Evolutionary conservation across 495 filamentous ascomycete genomes (phyloP).

Genomic region (Cladorrhinum samala): DNA sequence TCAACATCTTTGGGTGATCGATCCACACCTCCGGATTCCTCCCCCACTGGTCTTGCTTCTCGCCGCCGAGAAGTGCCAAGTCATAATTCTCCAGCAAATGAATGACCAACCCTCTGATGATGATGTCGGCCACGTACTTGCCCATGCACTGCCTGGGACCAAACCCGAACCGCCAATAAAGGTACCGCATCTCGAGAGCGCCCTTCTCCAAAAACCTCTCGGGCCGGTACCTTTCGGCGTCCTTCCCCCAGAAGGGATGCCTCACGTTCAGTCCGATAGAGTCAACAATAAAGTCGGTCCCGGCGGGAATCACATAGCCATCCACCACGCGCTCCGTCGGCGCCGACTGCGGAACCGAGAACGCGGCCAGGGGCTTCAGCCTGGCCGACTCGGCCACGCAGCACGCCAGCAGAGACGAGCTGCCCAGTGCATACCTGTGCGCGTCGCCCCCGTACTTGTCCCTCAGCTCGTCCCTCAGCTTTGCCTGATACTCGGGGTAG

Average conservation of each 20-base stretch:
- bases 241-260: constrained; percentile 32
- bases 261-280: constrained; percentile 32
- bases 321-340: constrained; percentile 26
- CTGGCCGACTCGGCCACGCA: constrained; percentile 32
- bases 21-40: too few species aligned
- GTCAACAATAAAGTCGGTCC: constrained; percentile 36
- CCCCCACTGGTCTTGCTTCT: too few species aligned
- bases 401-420: constrained; percentile 22
- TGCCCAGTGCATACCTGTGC: constrained; percentile 15
- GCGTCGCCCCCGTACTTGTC: background rate
- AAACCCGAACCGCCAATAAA: constrained; percentile 31
- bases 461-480: constrained; percentile 22
- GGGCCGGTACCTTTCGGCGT: constrained; percentile 21
- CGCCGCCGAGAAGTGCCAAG: too few species aligned
- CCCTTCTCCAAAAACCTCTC: constrained; percentile 16
- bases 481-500: constrained; percentile 22
- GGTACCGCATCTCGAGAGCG: constrained; percentile 18
- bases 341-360: constrained; percentile 31
- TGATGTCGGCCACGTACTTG: constrained; percentile 21
- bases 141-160: constrained; percentile 31
- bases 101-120: constrained; percentile 8
- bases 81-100: background rate
- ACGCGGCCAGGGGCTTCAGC: constrained; percentile 31
- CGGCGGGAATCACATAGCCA: constrained; percentile 23
- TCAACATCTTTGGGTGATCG: too few species aligned